Evolutionary conservation across 257 asterid species (phyloP).

Genomic region (Lithospermum erythrorhizon): DNA sequence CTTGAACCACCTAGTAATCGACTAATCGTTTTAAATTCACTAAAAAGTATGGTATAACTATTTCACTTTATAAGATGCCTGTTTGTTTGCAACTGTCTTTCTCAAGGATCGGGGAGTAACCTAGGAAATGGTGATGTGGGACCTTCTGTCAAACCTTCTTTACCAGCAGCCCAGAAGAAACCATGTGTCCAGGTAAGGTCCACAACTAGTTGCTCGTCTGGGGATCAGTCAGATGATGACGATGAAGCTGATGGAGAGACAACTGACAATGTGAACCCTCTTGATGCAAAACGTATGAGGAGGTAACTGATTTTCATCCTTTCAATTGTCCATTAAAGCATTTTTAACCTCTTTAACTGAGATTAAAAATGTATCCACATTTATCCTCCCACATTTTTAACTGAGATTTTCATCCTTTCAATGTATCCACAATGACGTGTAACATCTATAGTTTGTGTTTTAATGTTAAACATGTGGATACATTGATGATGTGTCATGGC

Average conservation of each 20-base stretch:
- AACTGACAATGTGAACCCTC: constrained; percentile 44
- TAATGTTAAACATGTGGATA: not conserved
- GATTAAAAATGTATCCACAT: no score
- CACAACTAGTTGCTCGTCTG: constrained; percentile 82
- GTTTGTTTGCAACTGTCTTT: constrained; percentile 7
- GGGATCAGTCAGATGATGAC: constrained; percentile 84
- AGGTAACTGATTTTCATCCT: constrained; percentile 35
- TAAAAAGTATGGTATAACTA: not conserved
- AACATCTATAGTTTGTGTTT: not conserved
- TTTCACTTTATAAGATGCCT: not conserved
- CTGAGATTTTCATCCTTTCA: no score
- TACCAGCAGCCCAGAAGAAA: constrained; percentile 45
- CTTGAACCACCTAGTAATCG: not conserved
- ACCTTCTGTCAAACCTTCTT: constrained; percentile 33
- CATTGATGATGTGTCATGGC: not conserved
- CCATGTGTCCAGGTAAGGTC: constrained; percentile 53
- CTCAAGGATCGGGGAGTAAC: constrained; percentile 37
- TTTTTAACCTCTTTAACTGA: not conserved
- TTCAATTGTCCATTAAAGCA: not conserved
- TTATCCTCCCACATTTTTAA: not conserved
- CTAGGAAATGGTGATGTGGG: constrained; percentile 43
- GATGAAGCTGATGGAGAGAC: constrained; percentile 21
- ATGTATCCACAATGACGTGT: no score
- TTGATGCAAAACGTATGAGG: constrained; percentile 81
- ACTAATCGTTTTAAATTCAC: not conserved